A percentile compares a stretch with the other conserved stretches of the same genome.
These are phyloP conservation scores for Tulasnella sp. DNA, from an alignment of 768 basidiomycete genomes.

Conservation along the genomic window DNA sequence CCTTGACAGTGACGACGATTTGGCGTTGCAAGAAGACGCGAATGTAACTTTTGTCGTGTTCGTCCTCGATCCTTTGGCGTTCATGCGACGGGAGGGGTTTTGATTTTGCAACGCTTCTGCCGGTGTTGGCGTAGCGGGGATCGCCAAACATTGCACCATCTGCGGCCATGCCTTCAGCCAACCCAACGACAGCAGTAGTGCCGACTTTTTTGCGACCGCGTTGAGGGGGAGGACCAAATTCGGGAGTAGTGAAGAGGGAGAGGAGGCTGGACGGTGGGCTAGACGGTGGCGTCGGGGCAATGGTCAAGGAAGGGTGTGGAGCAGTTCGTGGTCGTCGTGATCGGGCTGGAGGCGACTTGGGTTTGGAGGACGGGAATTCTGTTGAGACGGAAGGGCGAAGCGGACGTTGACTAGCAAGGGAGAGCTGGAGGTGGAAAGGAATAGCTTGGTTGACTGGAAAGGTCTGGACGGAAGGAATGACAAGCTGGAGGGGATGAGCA, in stretches of 20 bases:
- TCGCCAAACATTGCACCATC: slow-evolving; percentile 10
- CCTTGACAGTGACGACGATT: slow-evolving; percentile 11
- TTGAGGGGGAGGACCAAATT: slow-evolving; percentile 1
- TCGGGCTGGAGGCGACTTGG: not conserved
- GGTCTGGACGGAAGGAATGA: slow-evolving; percentile 11
- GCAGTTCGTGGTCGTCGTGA: slow-evolving; percentile 4
- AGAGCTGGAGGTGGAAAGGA: slow-evolving; percentile 16
- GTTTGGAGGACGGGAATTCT: not conserved
- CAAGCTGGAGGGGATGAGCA: slow-evolving; percentile 4
- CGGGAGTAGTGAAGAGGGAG: slow-evolving; percentile 1
- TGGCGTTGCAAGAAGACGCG: slow-evolving; percentile 14
- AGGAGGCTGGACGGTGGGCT: not conserved
- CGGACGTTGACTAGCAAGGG: slow-evolving; percentile 1
- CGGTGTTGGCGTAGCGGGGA: not conserved
- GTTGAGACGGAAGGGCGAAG: no score
- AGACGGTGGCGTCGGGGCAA: not conserved
- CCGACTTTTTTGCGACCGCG: not conserved
- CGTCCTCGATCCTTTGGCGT: not conserved
- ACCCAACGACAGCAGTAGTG: not conserved
- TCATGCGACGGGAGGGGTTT: not conserved
- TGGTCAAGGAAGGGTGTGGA: not conserved
- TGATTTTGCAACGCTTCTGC: not conserved
- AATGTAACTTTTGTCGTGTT: slow-evolving; percentile 2
- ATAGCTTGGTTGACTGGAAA: slow-evolving; percentile 14
- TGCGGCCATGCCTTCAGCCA: slow-evolving; percentile 1